A percentile compares a stretch with the other conserved stretches of the same genome.
phyloP scores from a whole-genome alignment of 768 basidiomycete species.

The Termitomyces sp. region DNA sequence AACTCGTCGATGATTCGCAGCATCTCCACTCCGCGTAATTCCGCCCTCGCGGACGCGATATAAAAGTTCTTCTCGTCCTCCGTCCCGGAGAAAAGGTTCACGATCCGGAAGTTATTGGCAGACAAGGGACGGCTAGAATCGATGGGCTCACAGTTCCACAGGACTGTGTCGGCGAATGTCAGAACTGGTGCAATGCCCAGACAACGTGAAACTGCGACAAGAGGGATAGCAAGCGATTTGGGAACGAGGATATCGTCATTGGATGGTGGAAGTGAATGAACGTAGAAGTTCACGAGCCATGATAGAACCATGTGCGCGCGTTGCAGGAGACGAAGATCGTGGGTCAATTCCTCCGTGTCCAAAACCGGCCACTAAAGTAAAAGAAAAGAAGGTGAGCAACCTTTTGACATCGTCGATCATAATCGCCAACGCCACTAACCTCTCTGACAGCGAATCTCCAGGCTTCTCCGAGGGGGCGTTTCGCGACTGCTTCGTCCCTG shows the following conservation, averaged over 20 bases:
- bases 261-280: conserved; percentile 66
- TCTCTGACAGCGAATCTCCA: conserved; percentile 66
- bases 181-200: conserved; percentile 90
- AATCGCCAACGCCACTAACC: conserved; percentile 41
- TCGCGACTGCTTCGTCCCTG: conserved; percentile 41
- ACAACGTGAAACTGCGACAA: conserved; percentile 68
- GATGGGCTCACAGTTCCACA: conserved; percentile 83
- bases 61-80: conserved; percentile 88
- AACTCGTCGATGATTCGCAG: conserved; percentile 87
- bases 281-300: conserved; percentile 88
- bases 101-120: conserved; percentile 69
- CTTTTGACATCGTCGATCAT: conserved; percentile 5
- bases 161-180: conserved; percentile 93
- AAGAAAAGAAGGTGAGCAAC: conserved; percentile 9
- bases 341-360: conserved; percentile 46
- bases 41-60: conserved; percentile 75
- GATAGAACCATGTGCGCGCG: conserved; percentile 88
- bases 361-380: conserved; percentile 69
- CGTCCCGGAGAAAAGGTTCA: conserved; percentile 78
- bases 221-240: conserved; percentile 69
- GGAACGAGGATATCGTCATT: conserved; percentile 59
- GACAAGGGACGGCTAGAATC: conserved; percentile 58
- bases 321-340: conserved; percentile 61
- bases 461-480: conserved; percentile 50
- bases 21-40: conserved; percentile 84